These are phyloP conservation scores for Magnusiomyces magnusii DNA, from an alignment of 1,139 yeast genomes.

Conservation along the genomic window DNA sequence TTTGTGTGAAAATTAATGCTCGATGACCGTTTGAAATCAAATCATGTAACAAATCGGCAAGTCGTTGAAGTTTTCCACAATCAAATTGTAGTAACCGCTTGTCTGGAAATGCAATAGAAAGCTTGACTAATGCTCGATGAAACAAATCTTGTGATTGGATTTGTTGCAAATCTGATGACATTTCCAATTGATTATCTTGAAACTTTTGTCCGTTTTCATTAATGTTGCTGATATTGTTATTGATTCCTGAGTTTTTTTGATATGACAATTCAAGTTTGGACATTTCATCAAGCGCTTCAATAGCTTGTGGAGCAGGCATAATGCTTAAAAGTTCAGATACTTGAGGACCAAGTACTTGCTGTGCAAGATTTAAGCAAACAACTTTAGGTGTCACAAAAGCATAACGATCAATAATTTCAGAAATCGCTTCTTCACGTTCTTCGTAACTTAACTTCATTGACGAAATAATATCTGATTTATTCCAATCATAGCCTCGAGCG, in stretches of 20 bases:
- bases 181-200: slow-evolving; percentile 12
- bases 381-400: slow-evolving; percentile 86
- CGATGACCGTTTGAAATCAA: slow-evolving; percentile 83
- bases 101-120: slow-evolving; percentile 95
- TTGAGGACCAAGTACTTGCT: slow-evolving; percentile 42
- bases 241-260: background rate
- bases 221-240: background rate
- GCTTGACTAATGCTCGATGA: slow-evolving; percentile 76
- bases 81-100: slow-evolving; percentile 87
- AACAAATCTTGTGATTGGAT: slow-evolving; percentile 42
- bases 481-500: slow-evolving; percentile 23
- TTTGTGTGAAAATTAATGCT: slow-evolving; percentile 93
- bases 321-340: slow-evolving; percentile 24
- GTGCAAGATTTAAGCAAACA: slow-evolving; percentile 69
- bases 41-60: slow-evolving; percentile 67
- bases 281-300: slow-evolving; percentile 1
- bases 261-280: background rate
- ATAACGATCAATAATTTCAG: slow-evolving; percentile 58
- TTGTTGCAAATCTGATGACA: slow-evolving; percentile 29
- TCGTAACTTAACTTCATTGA: slow-evolving; percentile 38
- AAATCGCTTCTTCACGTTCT: slow-evolving; percentile 40
- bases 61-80: slow-evolving; percentile 89
- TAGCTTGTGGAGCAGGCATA: background rate
- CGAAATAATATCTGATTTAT: slow-evolving; percentile 22
- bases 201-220: slow-evolving; percentile 3